A percentile compares a stretch with the other conserved stretches of the same genome.
Evolutionary conservation across 108 stramenopile species (phyloP).

Genomic region (Mediolabrus comicus): DNA sequence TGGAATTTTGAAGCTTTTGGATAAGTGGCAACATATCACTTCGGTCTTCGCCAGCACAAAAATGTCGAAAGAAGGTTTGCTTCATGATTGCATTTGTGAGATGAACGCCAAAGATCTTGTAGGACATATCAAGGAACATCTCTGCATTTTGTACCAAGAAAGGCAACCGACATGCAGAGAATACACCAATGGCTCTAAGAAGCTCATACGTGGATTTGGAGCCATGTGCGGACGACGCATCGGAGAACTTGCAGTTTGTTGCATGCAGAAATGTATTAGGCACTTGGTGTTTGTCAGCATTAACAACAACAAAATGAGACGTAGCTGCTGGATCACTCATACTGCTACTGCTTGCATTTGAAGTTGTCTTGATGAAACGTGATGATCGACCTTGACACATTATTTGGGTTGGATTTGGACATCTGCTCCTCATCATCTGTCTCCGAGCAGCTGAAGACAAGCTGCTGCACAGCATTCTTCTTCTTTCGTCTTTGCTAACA

Average conservation of each 20-base stretch:
- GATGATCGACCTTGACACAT: too few species aligned
- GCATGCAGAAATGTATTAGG: not conserved
- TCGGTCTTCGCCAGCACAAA: constrained; percentile 92
- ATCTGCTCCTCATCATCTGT: too few species aligned
- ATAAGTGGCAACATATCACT: constrained; percentile 67
- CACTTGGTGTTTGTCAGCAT: too few species aligned
- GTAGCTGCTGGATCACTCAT: too few species aligned
- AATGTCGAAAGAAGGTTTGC: constrained; percentile 91
- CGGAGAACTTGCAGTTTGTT: constrained; percentile 9
- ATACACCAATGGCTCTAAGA: constrained; percentile 60
- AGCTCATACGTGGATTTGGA: constrained; percentile 65
- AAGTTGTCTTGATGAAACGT: too few species aligned
- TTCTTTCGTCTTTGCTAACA: not conserved
- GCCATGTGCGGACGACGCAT: constrained; percentile 22
- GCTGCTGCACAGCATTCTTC: not conserved
- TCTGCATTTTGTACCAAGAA: constrained; percentile 70
- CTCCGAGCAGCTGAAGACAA: too few species aligned
- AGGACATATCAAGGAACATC: constrained; percentile 37
- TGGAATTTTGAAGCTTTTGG: constrained; percentile 40
- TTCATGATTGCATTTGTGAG: constrained; percentile 67
- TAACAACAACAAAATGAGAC: not conserved
- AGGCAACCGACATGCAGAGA: constrained; percentile 61
- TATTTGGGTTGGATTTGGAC: too few species aligned
- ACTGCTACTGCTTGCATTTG: too few species aligned
- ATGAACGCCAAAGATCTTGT: constrained; percentile 43